Evolutionary conservation across 2,329 filamentous ascomycete species (phyloP), one percentile per base, ranked within the genome.

Genomic region (Fonsecaea monophora): DNA sequence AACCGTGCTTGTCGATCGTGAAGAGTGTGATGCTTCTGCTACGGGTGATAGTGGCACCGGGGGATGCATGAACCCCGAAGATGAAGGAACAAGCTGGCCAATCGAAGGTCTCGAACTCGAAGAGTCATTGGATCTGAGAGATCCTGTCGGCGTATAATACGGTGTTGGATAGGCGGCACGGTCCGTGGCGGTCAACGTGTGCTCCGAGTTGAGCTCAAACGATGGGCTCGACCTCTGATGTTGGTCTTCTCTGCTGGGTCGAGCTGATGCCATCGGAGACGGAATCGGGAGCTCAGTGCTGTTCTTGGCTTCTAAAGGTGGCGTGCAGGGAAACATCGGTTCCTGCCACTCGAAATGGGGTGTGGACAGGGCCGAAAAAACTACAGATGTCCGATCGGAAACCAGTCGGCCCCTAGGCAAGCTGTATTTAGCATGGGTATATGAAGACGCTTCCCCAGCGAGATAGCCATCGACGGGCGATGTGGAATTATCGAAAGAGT

Each of bases 361-460:
- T 0, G 82, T 80, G 34, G 83, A 80, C 15, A 80, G 79, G 66
- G 89, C 87, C 10, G 84, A 81, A 65, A 88, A 85, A 12, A 88
- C 82, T 12, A 84, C 77, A 1, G 89, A 89, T 45, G 87, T 84
- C 66, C 92, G 85, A 32, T 68, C 59, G 68, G 96, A 89, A 6
- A 96, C 79, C 38, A 86, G 85, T 76, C 95, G 92, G 13, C 94
- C 94, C 68, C 94, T 87, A 0, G 95, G 94, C 35, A 98, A 82
- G 1, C 87, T 82, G 75, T 93, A 97, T 67, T 91, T 96, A 7
- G 92, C 90, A 76, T 97, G 95, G 15, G 92, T 91, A 76, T 96
- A 96, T 0, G 93, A 92, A 0, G 90, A 85, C 2, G 88, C 86
- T 45, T 69, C 62, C 1, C 66, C 70, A 40, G 67, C 54, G 1